Percentiles rank a stretch among this genome's conserved stretches.
Conservation (phyloP, 2,329 filamentous ascomycete genomes). For the Trichoderma sp. region DNA sequence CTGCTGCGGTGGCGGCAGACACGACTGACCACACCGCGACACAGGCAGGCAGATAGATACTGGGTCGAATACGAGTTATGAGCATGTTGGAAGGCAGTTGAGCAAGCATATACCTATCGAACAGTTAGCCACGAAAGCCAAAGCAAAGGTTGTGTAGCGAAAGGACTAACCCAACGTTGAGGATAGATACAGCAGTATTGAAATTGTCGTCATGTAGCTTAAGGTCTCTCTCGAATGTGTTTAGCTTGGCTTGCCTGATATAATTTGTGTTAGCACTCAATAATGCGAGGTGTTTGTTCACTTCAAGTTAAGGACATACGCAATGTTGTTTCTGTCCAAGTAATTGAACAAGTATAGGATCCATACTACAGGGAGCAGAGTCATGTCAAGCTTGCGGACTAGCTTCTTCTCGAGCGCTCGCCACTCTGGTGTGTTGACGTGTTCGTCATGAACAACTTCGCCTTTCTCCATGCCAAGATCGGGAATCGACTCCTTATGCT, state of each 20-base stretch:
- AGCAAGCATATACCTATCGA: conserved; percentile 43
- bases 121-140: not conserved
- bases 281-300: not conserved
- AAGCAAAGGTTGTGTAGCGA: accelerated
- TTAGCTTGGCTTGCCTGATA: conserved; percentile 8
- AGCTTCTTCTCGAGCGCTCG: conserved; percentile 53
- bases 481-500: conserved; percentile 8
- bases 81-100: conserved; percentile 51
- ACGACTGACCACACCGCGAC: conserved; percentile 42
- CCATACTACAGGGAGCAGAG: conserved; percentile 56
- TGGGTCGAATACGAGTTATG: conserved; percentile 48
- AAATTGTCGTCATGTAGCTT: conserved; percentile 5
- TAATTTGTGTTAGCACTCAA: not conserved
- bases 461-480: conserved; percentile 1
- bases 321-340: conserved; percentile 52
- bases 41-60: conserved; percentile 45
- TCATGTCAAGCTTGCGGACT: conserved; percentile 65
- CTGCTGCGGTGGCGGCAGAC: conserved; percentile 51
- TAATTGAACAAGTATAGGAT: conserved; percentile 51
- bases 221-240: conserved; percentile 12
- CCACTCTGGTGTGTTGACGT: conserved; percentile 11
- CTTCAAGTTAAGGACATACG: conserved; percentile 34
- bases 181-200: conserved; percentile 38
- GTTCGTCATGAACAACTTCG: not conserved
- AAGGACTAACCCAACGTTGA: conserved; percentile 46